phyloP scores from a whole-genome alignment of 495 filamentous ascomycete species.

The Podospora bellae-mahoneyi region DNA sequence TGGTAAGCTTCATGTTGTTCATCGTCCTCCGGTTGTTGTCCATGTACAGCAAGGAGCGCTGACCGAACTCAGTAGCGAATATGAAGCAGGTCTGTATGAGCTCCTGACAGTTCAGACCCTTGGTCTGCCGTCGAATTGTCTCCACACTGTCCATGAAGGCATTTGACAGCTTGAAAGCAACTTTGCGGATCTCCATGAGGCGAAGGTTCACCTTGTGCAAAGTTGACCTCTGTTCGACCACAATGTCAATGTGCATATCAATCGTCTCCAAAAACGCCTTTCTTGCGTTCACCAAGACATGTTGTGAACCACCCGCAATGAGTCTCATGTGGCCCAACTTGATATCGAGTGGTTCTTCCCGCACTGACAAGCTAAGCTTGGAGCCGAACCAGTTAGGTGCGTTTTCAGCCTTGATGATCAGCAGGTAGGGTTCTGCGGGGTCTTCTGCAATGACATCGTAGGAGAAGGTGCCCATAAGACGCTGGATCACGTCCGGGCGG shows the following conservation, averaged over 20 bases:
- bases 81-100: constrained; percentile 98
- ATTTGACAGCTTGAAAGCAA: constrained; percentile 94
- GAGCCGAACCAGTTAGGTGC: constrained; percentile 80
- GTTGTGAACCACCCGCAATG: constrained; percentile 82
- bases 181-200: constrained; percentile 92
- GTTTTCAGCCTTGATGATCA: constrained; percentile 79
- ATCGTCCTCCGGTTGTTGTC: constrained; percentile 88
- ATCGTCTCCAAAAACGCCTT: constrained; percentile 69
- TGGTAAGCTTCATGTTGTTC: constrained; percentile 93
- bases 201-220: constrained; percentile 86
- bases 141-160: constrained; percentile 99
- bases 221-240: constrained; percentile 90
- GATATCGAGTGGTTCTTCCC: constrained; percentile 78
- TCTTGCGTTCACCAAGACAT: constrained; percentile 73
- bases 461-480: constrained; percentile 83
- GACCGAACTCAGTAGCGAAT: constrained; percentile 96
- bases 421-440: constrained; percentile 69
- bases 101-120: constrained; percentile 84
- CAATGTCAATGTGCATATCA: constrained; percentile 76
- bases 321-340: constrained; percentile 84
- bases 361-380: constrained; percentile 62
- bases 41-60: constrained; percentile 87
- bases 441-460: constrained; percentile 75
- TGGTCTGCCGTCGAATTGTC: constrained; percentile 79
- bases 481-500: constrained; percentile 73